A percentile compares a stretch with the other conserved stretches of the same genome.
Evolutionary conservation across 176 grass and related monocot species (phyloP).

Genomic region (Oryza nivara): DNA sequence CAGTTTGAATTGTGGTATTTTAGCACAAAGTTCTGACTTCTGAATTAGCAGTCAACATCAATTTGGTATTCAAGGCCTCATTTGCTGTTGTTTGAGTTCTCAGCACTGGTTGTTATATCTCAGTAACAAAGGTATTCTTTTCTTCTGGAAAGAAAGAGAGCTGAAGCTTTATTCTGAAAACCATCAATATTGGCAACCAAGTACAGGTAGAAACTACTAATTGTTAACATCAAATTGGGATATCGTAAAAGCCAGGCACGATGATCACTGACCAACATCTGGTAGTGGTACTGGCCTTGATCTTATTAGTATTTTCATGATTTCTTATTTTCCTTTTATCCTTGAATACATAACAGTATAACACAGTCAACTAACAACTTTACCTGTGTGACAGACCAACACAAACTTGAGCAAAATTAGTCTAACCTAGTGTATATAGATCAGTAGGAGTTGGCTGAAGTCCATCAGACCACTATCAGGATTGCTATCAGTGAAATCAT

Average conservation of each 20-base stretch:
- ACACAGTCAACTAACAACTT: not conserved
- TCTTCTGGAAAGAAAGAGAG: not conserved
- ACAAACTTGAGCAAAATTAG: not conserved
- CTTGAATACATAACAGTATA: not conserved
- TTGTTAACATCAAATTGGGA: not conserved
- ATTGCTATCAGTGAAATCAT: conserved; percentile 8
- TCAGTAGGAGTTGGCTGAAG: conserved; percentile 25
- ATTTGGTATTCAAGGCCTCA: not conserved
- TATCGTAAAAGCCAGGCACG: not conserved
- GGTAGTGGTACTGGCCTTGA: not conserved
- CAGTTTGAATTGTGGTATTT: not conserved
- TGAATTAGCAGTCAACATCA: not conserved
- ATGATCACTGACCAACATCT: not conserved
- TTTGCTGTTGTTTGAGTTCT: not conserved
- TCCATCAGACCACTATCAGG: conserved; percentile 8
- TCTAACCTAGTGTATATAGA: not conserved
- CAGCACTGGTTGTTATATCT: not conserved
- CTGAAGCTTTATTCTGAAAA: not conserved
- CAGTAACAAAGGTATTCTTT: not conserved
- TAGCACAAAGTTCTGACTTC: not conserved
- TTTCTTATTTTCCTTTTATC: not conserved
- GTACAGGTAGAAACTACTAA: not conserved
- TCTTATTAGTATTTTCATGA: not conserved
- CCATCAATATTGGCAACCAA: not conserved
- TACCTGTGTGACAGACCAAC: not conserved